A percentile compares a stretch with the other conserved stretches of the same genome.
These are phyloP conservation scores for Acmispon strigosus DNA, from an alignment of 306 rosid genomes.

Conservation along the genomic window DNA sequence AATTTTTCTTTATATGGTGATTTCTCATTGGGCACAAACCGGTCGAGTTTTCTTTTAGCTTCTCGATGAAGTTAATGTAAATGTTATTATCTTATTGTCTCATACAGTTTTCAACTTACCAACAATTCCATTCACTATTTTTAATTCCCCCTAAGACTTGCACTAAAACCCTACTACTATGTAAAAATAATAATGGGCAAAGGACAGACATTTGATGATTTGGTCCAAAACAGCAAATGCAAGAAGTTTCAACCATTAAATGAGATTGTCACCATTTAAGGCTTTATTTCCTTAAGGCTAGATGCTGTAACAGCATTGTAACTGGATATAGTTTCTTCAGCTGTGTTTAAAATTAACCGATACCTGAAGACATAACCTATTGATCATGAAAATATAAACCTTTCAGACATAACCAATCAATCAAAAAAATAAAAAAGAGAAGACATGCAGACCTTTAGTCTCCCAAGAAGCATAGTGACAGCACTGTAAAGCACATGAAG, in stretches of 20 bases:
- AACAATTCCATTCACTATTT: not conserved
- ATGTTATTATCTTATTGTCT: not conserved
- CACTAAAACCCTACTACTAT: too few relatives aligned
- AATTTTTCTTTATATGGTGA: too few relatives aligned
- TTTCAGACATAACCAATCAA: not conserved
- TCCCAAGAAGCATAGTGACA: conserved; percentile 95
- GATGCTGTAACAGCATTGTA: not conserved
- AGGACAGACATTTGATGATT: not conserved
- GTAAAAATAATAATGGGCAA: not conserved
- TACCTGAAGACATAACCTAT: not conserved
- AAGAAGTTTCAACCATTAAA: not conserved
- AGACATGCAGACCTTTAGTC: conserved; percentile 60
- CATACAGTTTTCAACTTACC: not conserved
- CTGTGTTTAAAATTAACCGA: not conserved
- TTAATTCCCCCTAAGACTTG: not conserved
- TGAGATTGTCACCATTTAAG: not conserved
- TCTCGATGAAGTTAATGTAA: not conserved
- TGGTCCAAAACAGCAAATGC: not conserved
- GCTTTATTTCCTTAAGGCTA: not conserved
- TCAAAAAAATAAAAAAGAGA: not conserved
- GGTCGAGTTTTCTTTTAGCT: not conserved
- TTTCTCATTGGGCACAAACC: too few relatives aligned
- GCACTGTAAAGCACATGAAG: conserved; percentile 84
- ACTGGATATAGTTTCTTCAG: not conserved
- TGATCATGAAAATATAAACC: not conserved